Percentiles rank a stretch among this genome's conserved stretches.
Conservation (phyloP, 2,329 filamentous ascomycete genomes). For the Cryphonectria nitschkei region DNA sequence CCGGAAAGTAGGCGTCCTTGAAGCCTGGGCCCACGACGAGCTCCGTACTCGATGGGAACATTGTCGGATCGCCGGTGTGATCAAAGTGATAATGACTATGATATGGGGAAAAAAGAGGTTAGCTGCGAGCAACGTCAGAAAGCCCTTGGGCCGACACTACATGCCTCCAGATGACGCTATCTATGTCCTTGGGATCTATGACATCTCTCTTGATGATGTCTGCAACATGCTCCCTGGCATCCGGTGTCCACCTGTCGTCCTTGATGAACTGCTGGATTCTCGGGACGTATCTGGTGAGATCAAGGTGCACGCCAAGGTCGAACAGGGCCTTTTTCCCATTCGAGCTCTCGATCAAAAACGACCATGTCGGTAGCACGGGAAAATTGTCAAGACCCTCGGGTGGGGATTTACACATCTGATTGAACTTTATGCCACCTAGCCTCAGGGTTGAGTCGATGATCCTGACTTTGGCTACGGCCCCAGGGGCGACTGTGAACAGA, state of each 20-base stretch:
- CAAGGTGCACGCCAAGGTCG: conserved; percentile 18
- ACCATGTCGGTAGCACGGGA: conserved; percentile 9
- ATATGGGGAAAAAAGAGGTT: neutral
- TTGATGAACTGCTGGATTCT: conserved; percentile 9
- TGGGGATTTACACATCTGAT: conserved; percentile 3
- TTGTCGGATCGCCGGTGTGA: conserved; percentile 31
- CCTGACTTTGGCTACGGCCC: conserved; percentile 19
- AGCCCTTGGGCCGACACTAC: neutral
- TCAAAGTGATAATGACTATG: conserved; percentile 34
- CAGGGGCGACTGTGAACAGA: conserved; percentile 18
- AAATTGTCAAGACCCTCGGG: conserved; percentile 13
- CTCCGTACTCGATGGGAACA: conserved; percentile 31
- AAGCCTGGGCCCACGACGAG: conserved; percentile 35
- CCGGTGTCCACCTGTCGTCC: conserved; percentile 8
- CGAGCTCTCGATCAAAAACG: conserved; percentile 21
- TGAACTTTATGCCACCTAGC: neutral
- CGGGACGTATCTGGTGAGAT: conserved; percentile 17
- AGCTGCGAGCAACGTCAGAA: neutral
- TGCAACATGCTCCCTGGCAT: conserved; percentile 18
- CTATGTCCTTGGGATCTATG: conserved; percentile 19
- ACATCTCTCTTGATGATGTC: conserved; percentile 27
- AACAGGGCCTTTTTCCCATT: conserved; percentile 18
- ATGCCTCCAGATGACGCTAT: conserved; percentile 29
- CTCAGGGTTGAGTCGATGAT: conserved; percentile 25
- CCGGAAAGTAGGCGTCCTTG: conserved; percentile 30